Evolutionary conservation across 176 grass and related monocot species (phyloP), one percentile per base, ranked within the genome.

Genomic region (Raddia guianensis): DNA sequence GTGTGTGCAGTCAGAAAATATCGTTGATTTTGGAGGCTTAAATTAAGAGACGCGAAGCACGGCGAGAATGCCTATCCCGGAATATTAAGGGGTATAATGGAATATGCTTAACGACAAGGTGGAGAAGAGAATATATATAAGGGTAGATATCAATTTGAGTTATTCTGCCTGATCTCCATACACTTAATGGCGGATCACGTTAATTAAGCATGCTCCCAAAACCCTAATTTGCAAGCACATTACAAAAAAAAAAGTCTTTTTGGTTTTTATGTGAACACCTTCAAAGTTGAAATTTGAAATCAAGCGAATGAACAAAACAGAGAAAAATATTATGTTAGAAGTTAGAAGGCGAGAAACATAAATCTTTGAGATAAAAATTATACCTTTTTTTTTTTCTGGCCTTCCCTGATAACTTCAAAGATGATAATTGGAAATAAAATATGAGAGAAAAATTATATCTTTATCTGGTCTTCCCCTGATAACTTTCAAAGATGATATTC

Each of bases 71-170:
- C 44, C 66, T 11, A 9, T 42, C 44, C 45, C 5, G n/a, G 19
- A 71, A 51, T 71, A 71, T 33, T 50, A 8, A 44, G 0, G 1
- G 33, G 11, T 6, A 49, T 49, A n/a, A 33, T 42, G 34, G 67
- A 49, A 88, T 83, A 83, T 83, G 74, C 67, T 66, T 6, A 32
- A 49, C 27, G 16, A 61, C 50, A 37, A 72, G 56, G 66, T 72
- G 57, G 73, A 27, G 66, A 66, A 56, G 2, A 2, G 79, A 77
- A 82, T 77, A 87, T 67, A 42, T 47, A 52, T n/a, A n/a, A 33
- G 48, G 51, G 37, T 20, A 3, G 49, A 63, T 6, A 35, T 54
- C 63, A 76, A 63, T 48, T 46, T 58, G 76, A 61, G 49, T 3
- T 43, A 45, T 72, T 27, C 51, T 66, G 5, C 14, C 7, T 12